Base-by-base conservation (phyloP, 1,284 basidiomycete species). In the Hemileia vastatrix region DNA sequence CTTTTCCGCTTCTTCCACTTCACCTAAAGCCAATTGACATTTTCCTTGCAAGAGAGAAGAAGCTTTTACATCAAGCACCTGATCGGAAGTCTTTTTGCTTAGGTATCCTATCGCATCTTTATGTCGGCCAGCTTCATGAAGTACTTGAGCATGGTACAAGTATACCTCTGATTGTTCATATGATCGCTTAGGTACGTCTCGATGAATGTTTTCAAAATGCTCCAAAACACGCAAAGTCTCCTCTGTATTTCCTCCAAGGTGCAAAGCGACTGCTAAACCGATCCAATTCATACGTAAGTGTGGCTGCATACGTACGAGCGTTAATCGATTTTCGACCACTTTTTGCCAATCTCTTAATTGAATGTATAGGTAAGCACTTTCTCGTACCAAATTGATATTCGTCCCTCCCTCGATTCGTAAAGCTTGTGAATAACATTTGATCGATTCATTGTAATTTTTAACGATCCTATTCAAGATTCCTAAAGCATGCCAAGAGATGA, bases 401-500 rank as follows among this genome's bases (percentile, higher is more conserved):
- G 83, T 72, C 70, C 91, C 90, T 77, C 87, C 87, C 79, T 98
- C 95, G 71, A 89, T 90, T 67, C 83, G 82, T 66, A 94, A 79
- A 18, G 73, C 94, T 69, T 90, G 78, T 5, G 73, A 73, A 68
- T 82, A 82, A 31, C 88, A 90, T 72, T 89, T 89, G 73, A 92
- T 80, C 0, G 90, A 87, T 72, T 90, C 87, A 69, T 88, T 86
- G 71, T 78, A 92, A 72, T 91, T 90, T 77, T 86, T 90, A 76
- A 93, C 88, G 44, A 85, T 86, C 77, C 92, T 90, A 74, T 91
- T 87, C 32, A 94, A 83, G 70, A 96, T 85, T 50, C 92, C 95
- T 71, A 91, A 88, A 64, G 97, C 93, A 76, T 99, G 94, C 94
- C 95, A 98, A 73, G 86, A 88, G 73, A 99, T 96, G 75, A 97